Base-by-base conservation (phyloP, 768 basidiomycete genomes). In the Cystofilobasidium macerans region DNA sequence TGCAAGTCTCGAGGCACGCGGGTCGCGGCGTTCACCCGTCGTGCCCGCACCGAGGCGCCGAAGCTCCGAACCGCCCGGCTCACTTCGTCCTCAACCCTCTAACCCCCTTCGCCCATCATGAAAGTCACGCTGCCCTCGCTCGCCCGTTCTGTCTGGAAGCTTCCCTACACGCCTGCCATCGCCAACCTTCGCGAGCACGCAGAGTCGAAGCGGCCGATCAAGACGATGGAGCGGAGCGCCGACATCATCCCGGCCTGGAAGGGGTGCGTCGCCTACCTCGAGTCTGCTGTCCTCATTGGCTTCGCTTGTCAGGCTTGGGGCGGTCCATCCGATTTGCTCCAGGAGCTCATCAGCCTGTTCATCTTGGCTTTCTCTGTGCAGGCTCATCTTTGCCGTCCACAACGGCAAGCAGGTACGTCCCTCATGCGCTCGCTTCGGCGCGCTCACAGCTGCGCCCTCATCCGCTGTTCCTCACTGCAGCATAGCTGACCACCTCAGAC, bases 171-270 rank as follows among this genome's bases (percentile, higher is more conserved):
- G 51, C 58, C 64, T 30, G 28, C 64, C n/a, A 51, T 64, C 32
- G 32, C 64, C 59, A 61, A 69, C 30, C 36, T 63, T n/a, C 43
- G 62, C 22, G 61, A 63, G 47, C 62, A 60, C 51, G 38, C 56
- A 16, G 38, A 64, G 67, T 85, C 85, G 76, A 88, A 88, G 76
- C 80, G 83, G n/a, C 84, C 91, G 0, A 91, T 99, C 72, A 83
- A 83, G 72, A 99, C 94, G 0, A 82, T 89, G 67, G 89, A 89
- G 1, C 79, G 94, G 67, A 79, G 87, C 14, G 97, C 92, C 71
- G 95, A 93, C 12, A 87, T 99, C 74, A 80, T 99, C 2, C 94
- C 94, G 0, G 92, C 89, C 71, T 97, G 94, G 71, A 90, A 98
- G 57, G 94, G 94, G 91, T 92, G 71, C 68, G 86, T 76, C 18